Evolutionary conservation across 176 grass and related monocot species (phyloP), one percentile per base, ranked within the genome.

Genomic region (Hordeum marinum): DNA sequence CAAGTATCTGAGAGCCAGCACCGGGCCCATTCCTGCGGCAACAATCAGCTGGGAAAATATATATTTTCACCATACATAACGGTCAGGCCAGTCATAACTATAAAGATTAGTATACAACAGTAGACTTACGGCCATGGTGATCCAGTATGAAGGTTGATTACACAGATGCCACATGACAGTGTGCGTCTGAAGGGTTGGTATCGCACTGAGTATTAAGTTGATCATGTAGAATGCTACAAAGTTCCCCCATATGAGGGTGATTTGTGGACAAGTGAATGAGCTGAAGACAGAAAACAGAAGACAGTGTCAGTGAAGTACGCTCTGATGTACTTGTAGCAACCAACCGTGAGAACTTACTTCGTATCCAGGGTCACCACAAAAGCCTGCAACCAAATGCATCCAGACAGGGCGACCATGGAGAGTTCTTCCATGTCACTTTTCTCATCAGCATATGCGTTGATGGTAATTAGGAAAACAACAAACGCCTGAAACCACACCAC

Each of bases 341-440:
- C 14, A 46, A 81, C 25, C 8, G 20, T 11, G 25, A 15, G 40
- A 70, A 71, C 89, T 88, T 88, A 95, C 95, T 95, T 93, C 64
- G 90, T 95, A 29, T 98, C 95, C 48, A 95, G 71, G 2, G 89
- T 93, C 59, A 98, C 89, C 74, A 98, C 85, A 83, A 98, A 98
- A 71, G 95, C 91, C 85, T 98, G 95, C 34, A 98, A 88, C 93
- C 92, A 98, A 85, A 98, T 95, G 71, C 93, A 93, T 59, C 95
- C 95, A 35, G 95, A 98, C 13, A 98, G 89, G 25, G 93, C 89
- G 73, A 98, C 91, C 93, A 98, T 93, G 50, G 93, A 89, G 15
- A 98, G 89, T 85, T 98, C 89, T 83, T 90, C 89, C 87, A 90
- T 93, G 68, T 93, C 93, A 85, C 95, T 82, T 87, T 92, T 95